phyloP scores from a whole-genome alignment of 495 filamentous ascomycete genomes.

The Hypomontagnella monticulosa region DNA sequence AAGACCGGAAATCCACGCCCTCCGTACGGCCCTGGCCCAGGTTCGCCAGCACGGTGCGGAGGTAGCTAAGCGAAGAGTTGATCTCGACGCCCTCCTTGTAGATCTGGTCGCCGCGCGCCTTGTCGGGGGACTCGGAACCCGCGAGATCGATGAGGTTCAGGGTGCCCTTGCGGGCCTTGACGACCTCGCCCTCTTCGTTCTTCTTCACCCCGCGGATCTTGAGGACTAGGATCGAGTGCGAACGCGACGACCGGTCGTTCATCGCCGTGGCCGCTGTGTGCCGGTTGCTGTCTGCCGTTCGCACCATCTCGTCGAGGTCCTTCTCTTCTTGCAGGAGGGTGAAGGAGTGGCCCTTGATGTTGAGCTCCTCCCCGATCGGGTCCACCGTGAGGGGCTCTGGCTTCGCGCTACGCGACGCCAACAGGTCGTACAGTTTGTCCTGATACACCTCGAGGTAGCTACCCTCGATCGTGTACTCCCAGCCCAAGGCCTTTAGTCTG shows the following conservation, averaged over 20 bases:
- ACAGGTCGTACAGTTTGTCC: conserved; percentile 91
- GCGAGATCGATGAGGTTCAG: conserved; percentile 97
- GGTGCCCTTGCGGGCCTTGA: conserved; percentile 88
- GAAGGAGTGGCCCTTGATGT: conserved; percentile 65
- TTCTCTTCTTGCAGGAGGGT: conserved; percentile 81
- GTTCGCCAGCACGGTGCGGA: conserved; percentile 94
- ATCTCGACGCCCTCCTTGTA: conserved; percentile 97
- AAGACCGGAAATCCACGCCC: conserved; percentile 94
- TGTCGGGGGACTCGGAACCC: conserved; percentile 89
- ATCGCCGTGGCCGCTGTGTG: conserved; percentile 95
- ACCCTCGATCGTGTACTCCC: conserved; percentile 93
- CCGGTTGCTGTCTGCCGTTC: conserved; percentile 80
- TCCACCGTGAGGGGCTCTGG: conserved; percentile 86
- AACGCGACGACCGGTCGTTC: conserved; percentile 92
- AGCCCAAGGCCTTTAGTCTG: conserved; percentile 86
- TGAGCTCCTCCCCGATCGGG: conserved; percentile 58
- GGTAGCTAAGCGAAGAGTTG: conserved; percentile 89
- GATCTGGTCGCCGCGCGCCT: conserved; percentile 81
- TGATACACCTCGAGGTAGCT: conserved; percentile 99
- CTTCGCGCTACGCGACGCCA: conserved; percentile 85
- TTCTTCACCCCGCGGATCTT: conserved; percentile 72
- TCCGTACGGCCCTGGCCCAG: conserved; percentile 85
- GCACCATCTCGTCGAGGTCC: conserved; percentile 83
- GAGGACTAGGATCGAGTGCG: conserved; percentile 96
- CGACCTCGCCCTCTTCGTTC: conserved; percentile 75